Base-by-base conservation (phyloP, 352 stramenopile species). In the Phytopythium vexans region DNA sequence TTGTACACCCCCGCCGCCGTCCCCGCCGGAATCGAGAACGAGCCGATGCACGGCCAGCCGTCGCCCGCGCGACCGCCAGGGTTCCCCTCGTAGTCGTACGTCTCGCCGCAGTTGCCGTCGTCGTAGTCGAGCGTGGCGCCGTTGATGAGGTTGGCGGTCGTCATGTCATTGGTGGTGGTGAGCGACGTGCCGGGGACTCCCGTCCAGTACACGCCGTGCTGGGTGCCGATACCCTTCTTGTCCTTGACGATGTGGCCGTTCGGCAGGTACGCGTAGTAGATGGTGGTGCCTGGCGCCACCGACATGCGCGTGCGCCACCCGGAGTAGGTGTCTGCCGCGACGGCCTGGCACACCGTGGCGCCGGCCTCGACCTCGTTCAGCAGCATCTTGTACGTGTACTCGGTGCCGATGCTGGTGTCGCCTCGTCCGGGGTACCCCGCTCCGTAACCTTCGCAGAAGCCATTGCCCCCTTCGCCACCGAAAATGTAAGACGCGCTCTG, bases 331-430 rank as follows among this genome's bases (percentile, higher is more conserved):
- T 86, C 77, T 14, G 66, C 58, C 1, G 70, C 75, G 16, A 79
- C 75, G 8, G 31, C 59, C 42, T 85, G 49, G 48, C 77, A 86
- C 11, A 88, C 72, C 0, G 52, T 42, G 4, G 68, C 58, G 38
- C 77, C 74, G 8, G 60, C 63, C 10, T 86, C 70, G 32, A 80
- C 77, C 42, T 81, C 65, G 58, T 85, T 78, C 62, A 84, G 77
- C 39, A 88, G 64, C 66, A 88, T 84, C 50, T 88, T 88, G 65
- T 82, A 70, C 38, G 77, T 88, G 58, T 83, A 85, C 36, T 56
- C 49, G 3, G 64, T 71, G 4, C 77, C 77, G 36, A 86, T 86
- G 49, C 78, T 62, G 11, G 55, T 63, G 35, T 72, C 58, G 39
- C 78, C 78, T 35, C 76, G 78, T 5, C 77, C 78, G 0, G 74